phyloP scores from a whole-genome alignment of 2,329 filamentous ascomycete genomes.

The Fusarium algeriense region DNA sequence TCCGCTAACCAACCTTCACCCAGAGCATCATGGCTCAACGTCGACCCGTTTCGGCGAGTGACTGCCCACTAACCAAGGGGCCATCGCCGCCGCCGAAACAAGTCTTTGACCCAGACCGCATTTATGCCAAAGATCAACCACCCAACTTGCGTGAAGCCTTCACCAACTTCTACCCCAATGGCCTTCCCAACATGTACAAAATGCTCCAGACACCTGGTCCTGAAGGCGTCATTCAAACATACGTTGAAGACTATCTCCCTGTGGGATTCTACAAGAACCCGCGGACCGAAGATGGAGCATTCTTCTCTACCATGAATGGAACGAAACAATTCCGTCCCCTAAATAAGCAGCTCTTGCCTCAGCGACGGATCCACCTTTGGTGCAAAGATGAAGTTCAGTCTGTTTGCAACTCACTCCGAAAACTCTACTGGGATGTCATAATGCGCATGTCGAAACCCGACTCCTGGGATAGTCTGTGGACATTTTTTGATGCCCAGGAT shows the following conservation, averaged over 20 bases:
- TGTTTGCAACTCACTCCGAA: constrained; percentile 55
- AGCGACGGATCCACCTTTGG: constrained; percentile 55
- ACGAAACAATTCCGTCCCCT: constrained; percentile 47
- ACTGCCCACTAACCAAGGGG: constrained; percentile 16
- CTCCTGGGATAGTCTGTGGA: constrained; percentile 58
- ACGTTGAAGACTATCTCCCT: constrained; percentile 54
- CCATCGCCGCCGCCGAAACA: constrained; percentile 30
- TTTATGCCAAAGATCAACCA: constrained; percentile 43
- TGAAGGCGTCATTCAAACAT: constrained; percentile 46
- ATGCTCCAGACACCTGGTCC: constrained; percentile 47
- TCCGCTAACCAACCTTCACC: constrained; percentile 21
- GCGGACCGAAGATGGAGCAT: constrained; percentile 48
- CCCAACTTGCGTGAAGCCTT: constrained; percentile 46
- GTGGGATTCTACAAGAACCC: constrained; percentile 55
- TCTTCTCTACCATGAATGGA: constrained; percentile 57
- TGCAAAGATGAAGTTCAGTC: constrained; percentile 54
- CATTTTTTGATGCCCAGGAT: constrained; percentile 62
- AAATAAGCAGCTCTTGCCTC: constrained; percentile 42
- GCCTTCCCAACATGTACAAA: constrained; percentile 52
- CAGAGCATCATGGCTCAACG: constrained; percentile 34
- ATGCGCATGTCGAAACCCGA: constrained; percentile 49
- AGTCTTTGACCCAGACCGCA: constrained; percentile 36
- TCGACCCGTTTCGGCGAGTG: constrained; percentile 11
- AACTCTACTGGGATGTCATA: constrained; percentile 53
- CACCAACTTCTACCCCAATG: constrained; percentile 52